Percentiles rank a stretch among this genome's conserved stretches.
phyloP scores from a whole-genome alignment of 257 asterid genomes.

The Fraxinus cuspidata region DNA sequence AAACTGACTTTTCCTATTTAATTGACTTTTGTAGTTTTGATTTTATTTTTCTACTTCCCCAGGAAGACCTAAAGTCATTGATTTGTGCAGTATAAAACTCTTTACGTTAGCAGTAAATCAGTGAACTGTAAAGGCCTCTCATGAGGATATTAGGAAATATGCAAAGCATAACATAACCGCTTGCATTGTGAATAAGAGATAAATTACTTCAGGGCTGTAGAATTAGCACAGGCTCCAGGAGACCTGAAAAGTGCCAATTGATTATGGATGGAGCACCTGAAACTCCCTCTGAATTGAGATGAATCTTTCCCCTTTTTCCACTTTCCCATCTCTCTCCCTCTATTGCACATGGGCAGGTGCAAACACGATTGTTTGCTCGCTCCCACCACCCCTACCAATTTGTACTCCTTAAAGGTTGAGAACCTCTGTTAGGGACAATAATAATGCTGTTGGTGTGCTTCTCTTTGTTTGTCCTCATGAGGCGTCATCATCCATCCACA shows the following conservation, averaged over 20 bases:
- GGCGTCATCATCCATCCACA: too few relatives aligned
- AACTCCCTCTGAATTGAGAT: neutral
- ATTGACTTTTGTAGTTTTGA: neutral
- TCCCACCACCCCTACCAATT: neutral
- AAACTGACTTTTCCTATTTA: neutral
- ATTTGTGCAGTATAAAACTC: neutral
- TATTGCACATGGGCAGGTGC: neutral
- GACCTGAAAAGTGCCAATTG: neutral
- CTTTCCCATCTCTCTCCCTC: neutral
- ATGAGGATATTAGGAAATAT: neutral
- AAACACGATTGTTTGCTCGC: neutral
- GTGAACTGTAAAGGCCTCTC: neutral
- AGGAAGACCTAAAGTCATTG: neutral
- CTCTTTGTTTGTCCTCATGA: too few relatives aligned
- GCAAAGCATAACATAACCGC: neutral
- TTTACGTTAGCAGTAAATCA: neutral
- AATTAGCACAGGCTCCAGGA: neutral
- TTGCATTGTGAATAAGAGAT: neutral
- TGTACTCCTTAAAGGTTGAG: neutral
- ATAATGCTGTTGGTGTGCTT: too few relatives aligned
- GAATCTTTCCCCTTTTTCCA: neutral
- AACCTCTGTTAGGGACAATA: too few relatives aligned
- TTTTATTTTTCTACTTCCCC: neutral
- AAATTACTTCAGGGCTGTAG: neutral
- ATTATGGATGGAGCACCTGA: neutral